Percentiles rank a stretch among this genome's conserved stretches.
Conservation (phyloP, 2,329 filamentous ascomycete species). For the Phoma sp. region DNA sequence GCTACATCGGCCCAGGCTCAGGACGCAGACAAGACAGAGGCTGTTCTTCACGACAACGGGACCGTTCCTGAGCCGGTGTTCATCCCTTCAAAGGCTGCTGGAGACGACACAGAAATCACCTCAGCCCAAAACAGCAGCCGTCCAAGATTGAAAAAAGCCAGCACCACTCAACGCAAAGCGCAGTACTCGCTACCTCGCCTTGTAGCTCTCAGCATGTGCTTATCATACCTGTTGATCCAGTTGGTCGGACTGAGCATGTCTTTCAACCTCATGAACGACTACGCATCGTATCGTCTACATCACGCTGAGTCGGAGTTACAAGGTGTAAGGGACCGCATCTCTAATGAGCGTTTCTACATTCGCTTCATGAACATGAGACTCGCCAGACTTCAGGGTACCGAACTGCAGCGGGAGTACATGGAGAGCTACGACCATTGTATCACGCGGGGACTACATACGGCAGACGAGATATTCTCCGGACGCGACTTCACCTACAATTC, state of each 20-base stretch:
- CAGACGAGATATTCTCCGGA: constrained; percentile 16
- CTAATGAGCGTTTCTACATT: too few species aligned
- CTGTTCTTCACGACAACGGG: neutral
- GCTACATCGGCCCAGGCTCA: neutral
- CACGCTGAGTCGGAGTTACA: constrained; percentile 1
- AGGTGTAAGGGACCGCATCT: too few species aligned
- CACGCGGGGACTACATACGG: constrained; percentile 24
- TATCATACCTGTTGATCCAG: constrained; percentile 14
- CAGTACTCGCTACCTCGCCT: constrained; percentile 10
- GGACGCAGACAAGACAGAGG: neutral
- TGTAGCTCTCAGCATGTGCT: constrained; percentile 9
- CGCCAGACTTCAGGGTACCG: constrained; percentile 9
- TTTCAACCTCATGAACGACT: constrained; percentile 2
- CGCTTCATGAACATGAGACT: constrained; percentile 12
- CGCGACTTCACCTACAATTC: constrained; percentile 20
- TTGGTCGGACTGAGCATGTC: constrained; percentile 16
- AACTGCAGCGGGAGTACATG: constrained; percentile 17
- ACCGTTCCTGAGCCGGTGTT: neutral
- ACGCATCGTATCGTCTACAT: constrained; percentile 7
- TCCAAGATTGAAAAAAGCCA: neutral
- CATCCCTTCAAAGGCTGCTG: neutral
- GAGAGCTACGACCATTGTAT: constrained; percentile 37
- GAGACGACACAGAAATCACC: neutral
- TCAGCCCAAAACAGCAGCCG: neutral
- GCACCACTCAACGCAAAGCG: neutral